Base-by-base conservation (phyloP, 352 stramenopile genomes). In the Pilasporangium apinafurcum region DNA sequence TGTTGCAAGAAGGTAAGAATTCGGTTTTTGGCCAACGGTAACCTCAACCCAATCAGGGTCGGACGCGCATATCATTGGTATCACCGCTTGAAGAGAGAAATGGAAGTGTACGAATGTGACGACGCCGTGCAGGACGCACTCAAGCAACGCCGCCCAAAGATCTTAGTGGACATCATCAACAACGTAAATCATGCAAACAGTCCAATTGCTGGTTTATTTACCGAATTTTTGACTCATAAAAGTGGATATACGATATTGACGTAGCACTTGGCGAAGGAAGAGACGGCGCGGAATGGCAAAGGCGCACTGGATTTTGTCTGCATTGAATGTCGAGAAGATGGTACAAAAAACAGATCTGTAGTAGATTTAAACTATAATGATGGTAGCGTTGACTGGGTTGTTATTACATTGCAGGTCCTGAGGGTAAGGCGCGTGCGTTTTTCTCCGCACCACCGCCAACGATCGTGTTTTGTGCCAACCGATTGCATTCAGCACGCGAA, bases 381-480 rank as follows among this genome's bases (percentile, higher is more conserved):
- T n/a, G n/a, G n/a, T n/a, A n/a, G n/a, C n/a, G n/a, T n/a, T n/a
- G n/a, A n/a, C n/a, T 34, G 10, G 10, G 29, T 34, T 34, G 29
- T 27, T n/a, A 5, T 34, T 20, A 17, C 14, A 40, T 7, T 42
- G 17, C 20, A 92, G 79, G 80, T 5, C 74, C 79, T 1, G 80
- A 92, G 53, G 77, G 77, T 29, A 68, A 74, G 34, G 80, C 80
- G 7, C 76, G 80, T 22, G 80, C 76, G 16, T 92, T 92, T 59
- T 92, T 92, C 65, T 87, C 80, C 5, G 78, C 80, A 28, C 80
- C 80, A 5, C 80, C 80, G 8, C 77, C 79, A 44, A 88, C 80
- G 3, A 65, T 92, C 39, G 80, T 92, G 30, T 86, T 92, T 35
- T 92, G 80, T 37, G 80, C 80, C 28, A 92, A 92, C 38, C 69